These are phyloP conservation scores for Dujonia santamariae DNA, from an alignment of 1,139 yeast species.

Conservation along the genomic window DNA sequence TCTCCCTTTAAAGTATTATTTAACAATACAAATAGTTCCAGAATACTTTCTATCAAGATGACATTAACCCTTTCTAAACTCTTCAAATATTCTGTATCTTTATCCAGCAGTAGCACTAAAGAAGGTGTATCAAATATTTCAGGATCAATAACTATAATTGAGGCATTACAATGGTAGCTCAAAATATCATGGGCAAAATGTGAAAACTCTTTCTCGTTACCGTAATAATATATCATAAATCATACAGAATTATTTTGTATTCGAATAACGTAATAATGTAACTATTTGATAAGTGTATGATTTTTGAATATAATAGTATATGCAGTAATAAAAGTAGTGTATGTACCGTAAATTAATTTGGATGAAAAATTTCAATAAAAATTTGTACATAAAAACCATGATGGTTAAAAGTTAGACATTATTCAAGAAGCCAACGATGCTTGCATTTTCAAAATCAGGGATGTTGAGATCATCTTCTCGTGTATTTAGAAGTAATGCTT, in stretches of 20 bases:
- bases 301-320: background rate
- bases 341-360: background rate
- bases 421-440: background rate
- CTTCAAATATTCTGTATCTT: conserved; percentile 1
- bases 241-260: background rate
- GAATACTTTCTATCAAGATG: conserved; percentile 9
- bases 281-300: background rate
- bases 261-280: too few species aligned
- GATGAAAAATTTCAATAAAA: conserved; percentile 3
- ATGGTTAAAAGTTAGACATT: background rate
- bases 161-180: conserved; percentile 1
- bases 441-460: background rate
- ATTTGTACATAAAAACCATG: background rate
- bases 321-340: background rate
- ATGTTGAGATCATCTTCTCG: conserved; percentile 1
- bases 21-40: conserved; percentile 10
- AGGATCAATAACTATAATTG: conserved; percentile 11
- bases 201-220: background rate
- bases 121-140: conserved; percentile 5
- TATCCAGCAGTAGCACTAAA: background rate
- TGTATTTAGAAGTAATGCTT: background rate
- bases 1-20: background rate
- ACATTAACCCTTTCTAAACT: conserved; percentile 8
- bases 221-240: conserved; percentile 1
- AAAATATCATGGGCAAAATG: conserved; percentile 2